Evolutionary conservation across 2,329 filamentous ascomycete genomes (phyloP).

Genomic region (Sarocladium oryzae): DNA sequence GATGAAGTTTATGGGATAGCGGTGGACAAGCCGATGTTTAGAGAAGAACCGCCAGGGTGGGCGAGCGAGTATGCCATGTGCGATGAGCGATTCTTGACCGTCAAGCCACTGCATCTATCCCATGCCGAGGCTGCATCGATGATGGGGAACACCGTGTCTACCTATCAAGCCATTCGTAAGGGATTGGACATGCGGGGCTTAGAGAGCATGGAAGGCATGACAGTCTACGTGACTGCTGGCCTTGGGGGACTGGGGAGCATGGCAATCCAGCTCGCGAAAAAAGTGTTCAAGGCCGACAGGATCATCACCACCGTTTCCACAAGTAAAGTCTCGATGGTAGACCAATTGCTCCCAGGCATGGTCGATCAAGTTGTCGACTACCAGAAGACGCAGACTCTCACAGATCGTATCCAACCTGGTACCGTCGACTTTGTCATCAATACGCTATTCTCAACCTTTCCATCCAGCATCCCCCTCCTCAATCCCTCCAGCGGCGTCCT

Average conservation of each 20-base stretch:
- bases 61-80: slow-evolving; percentile 34
- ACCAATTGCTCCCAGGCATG: slow-evolving; percentile 32
- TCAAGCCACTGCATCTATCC: slow-evolving; percentile 23
- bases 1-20: slow-evolving; percentile 33
- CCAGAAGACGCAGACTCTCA: slow-evolving; percentile 31
- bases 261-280: slow-evolving; percentile 43
- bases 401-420: slow-evolving; percentile 29
- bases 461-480: slow-evolving; percentile 31
- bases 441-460: slow-evolving; percentile 35
- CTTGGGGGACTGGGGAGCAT: slow-evolving; percentile 41
- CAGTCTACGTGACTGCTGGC: slow-evolving; percentile 43
- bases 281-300: slow-evolving; percentile 38
- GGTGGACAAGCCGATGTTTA: slow-evolving; percentile 31
- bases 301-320: slow-evolving; percentile 49
- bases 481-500: slow-evolving; percentile 31
- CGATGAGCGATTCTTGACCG: slow-evolving; percentile 26
- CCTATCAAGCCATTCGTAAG: slow-evolving; percentile 34
- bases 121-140: slow-evolving; percentile 32
- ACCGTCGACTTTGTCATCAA: slow-evolving; percentile 45
- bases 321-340: slow-evolving; percentile 39
- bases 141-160: slow-evolving; percentile 32
- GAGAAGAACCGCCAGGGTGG: slow-evolving; percentile 23
- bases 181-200: slow-evolving; percentile 30
- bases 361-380: slow-evolving; percentile 49
- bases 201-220: slow-evolving; percentile 40